These are phyloP conservation scores for Lactifluus pinguis DNA, from an alignment of 768 basidiomycete genomes.

Conservation along the genomic window DNA sequence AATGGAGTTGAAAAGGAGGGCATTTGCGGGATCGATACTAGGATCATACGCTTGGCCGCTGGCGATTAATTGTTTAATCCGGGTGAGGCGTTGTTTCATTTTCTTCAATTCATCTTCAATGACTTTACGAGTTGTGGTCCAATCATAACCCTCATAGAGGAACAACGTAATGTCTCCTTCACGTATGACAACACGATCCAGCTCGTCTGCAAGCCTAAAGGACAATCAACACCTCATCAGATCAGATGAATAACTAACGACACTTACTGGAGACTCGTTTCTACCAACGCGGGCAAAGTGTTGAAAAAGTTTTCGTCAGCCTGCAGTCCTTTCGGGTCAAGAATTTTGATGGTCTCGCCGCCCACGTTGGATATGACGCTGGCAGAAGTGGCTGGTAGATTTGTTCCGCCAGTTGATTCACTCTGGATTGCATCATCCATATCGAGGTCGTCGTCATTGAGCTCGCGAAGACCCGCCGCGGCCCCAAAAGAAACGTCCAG, in stretches of 20 bases:
- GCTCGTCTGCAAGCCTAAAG: conserved; percentile 12
- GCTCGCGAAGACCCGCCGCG: conserved; percentile 64
- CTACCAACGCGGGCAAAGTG: conserved; percentile 44
- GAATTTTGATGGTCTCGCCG: conserved; percentile 80
- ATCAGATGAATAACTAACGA: background rate
- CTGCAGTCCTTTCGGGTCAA: conserved; percentile 54
- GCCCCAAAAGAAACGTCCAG: conserved; percentile 75
- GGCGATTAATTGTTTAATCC: conserved; percentile 87
- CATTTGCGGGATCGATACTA: conserved; percentile 57
- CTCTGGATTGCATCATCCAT: conserved; percentile 40
- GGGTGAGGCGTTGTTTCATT: conserved; percentile 77
- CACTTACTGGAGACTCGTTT: conserved; percentile 41
- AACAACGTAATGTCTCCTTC: conserved; percentile 58
- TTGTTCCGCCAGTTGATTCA: background rate
- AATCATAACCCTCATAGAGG: conserved; percentile 94
- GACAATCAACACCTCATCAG: background rate
- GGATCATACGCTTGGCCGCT: conserved; percentile 82
- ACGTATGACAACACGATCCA: conserved; percentile 44
- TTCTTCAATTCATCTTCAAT: conserved; percentile 86
- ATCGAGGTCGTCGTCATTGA: conserved; percentile 64
- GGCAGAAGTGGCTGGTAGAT: background rate
- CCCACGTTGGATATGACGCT: conserved; percentile 52
- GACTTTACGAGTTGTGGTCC: conserved; percentile 72
- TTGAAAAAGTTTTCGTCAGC: conserved; percentile 70
- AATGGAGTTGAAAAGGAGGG: conserved; percentile 87